A percentile compares a stretch with the other conserved stretches of the same genome.
Evolutionary conservation across 208 protist species (phyloP).

Genomic region (Angomonas ambiguus): DNA sequence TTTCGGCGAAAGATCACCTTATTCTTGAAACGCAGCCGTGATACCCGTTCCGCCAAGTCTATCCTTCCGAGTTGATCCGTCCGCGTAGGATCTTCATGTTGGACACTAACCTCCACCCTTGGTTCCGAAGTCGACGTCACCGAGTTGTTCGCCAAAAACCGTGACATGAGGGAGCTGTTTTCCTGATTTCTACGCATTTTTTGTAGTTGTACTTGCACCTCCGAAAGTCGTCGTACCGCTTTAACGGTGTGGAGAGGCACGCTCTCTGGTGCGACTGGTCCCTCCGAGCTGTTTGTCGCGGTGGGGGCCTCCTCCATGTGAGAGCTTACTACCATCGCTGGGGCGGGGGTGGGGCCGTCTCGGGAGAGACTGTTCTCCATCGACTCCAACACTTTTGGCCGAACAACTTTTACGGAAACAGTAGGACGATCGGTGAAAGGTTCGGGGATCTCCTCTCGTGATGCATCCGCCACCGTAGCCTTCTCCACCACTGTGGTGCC

Average conservation of each 20-base stretch:
- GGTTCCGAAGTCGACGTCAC: conserved; percentile 7
- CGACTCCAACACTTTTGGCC: background rate
- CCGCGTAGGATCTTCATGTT: conserved; percentile 16
- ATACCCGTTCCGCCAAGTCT: conserved; percentile 11
- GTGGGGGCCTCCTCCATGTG: background rate
- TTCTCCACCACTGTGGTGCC: background rate
- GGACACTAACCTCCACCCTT: conserved; percentile 15
- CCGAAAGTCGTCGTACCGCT: conserved; percentile 20
- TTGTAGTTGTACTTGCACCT: conserved; percentile 50
- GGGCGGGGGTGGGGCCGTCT: background rate
- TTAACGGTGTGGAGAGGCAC: background rate
- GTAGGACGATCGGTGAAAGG: background rate
- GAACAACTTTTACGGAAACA: background rate
- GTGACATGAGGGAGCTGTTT: conserved; percentile 35
- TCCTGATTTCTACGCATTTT: conserved; percentile 30
- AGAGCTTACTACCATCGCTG: background rate
- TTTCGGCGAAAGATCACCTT: conserved; percentile 71
- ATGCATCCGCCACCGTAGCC: too few species aligned
- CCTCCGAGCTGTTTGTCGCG: background rate
- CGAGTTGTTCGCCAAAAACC: conserved; percentile 50
- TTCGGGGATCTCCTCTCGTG: background rate
- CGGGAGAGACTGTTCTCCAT: background rate
- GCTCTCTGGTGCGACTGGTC: background rate
- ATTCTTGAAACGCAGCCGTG: conserved; percentile 46
- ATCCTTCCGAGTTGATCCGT: background rate